Percentiles rank a stretch among this genome's conserved stretches.
Conservation (phyloP, 306 rosid species). For the Prunus mongolica region DNA sequence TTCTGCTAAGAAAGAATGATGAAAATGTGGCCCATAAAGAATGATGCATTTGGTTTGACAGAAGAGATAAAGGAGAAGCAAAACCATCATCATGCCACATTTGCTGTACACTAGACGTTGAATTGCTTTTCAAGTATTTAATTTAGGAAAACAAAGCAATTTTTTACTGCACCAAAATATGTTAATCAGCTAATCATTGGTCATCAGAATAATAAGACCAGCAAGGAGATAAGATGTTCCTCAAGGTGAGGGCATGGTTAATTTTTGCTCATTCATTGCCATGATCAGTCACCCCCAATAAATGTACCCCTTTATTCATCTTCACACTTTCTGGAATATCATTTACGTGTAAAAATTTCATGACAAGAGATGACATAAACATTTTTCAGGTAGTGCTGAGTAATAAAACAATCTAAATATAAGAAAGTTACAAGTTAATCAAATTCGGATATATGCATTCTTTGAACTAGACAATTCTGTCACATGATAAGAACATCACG, state of each 20-base stretch:
- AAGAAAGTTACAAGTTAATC: too few relatives aligned
- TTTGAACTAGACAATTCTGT: too few relatives aligned
- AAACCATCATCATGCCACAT: conserved; percentile 17
- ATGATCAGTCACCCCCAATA: conserved; percentile 1
- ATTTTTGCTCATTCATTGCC: conserved; percentile 13
- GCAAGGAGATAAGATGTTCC: conserved; percentile 28
- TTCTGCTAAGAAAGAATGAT: conserved; percentile 23
- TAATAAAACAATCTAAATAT: too few relatives aligned
- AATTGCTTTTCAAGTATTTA: conserved; percentile 5
- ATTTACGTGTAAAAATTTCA: too few relatives aligned
- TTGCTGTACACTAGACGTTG: conserved; percentile 31
- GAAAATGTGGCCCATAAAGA: conserved; percentile 35
- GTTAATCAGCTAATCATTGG: conserved; percentile 45
- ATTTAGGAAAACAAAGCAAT: conserved; percentile 16
- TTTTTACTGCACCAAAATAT: conserved; percentile 2
- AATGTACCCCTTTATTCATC: not conserved
- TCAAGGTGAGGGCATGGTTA: conserved; percentile 27
- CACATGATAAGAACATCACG: too few relatives aligned
- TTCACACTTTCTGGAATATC: too few relatives aligned
- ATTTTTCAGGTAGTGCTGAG: too few relatives aligned
- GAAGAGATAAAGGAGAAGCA: conserved; percentile 42
- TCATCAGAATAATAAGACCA: conserved; percentile 15
- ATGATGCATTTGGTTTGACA: conserved; percentile 48
- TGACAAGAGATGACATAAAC: too few relatives aligned
- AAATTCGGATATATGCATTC: too few relatives aligned